Percentiles rank a stretch among this genome's conserved stretches.
Evolutionary conservation across 257 asterid genomes (phyloP).

Genomic region (Dorcoceras hygrometricum): DNA sequence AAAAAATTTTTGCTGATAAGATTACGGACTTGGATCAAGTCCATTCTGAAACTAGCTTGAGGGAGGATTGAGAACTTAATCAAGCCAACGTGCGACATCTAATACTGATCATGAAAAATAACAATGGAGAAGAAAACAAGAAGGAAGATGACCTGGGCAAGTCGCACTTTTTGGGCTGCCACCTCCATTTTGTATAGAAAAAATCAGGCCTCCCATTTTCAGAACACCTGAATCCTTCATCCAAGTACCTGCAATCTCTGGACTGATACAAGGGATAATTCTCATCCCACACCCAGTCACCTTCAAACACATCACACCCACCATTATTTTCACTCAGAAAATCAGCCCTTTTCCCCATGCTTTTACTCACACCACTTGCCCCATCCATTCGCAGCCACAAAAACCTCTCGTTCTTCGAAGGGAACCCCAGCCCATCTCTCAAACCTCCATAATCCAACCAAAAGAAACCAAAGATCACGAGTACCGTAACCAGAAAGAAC

Average conservation of each 20-base stretch:
- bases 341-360: slow-evolving; percentile 40
- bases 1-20: too few relatives aligned
- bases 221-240: slow-evolving; percentile 78
- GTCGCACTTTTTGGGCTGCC: slow-evolving; percentile 92
- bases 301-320: slow-evolving; percentile 80
- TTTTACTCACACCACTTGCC: slow-evolving; percentile 14
- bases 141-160: slow-evolving; percentile 64
- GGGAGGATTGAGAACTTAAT: too few relatives aligned
- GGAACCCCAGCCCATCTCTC: slow-evolving; percentile 45
- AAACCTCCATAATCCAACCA: slow-evolving; percentile 59
- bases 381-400: slow-evolving; percentile 56
- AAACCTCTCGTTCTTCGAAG: slow-evolving; percentile 54
- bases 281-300: slow-evolving; percentile 99
- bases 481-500: slow-evolving; percentile 39
- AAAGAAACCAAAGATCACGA: slow-evolving; percentile 59
- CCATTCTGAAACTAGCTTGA: too few relatives aligned
- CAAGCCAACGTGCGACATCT: too few relatives aligned
- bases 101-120: neutral
- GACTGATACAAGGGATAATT: slow-evolving; percentile 79
- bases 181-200: slow-evolving; percentile 93
- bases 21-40: too few relatives aligned
- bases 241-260: slow-evolving; percentile 71
- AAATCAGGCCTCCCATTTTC: slow-evolving; percentile 95
- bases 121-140: slow-evolving; percentile 12
- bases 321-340: slow-evolving; percentile 52